phyloP scores from a whole-genome alignment of 163 green algal genomes.

The Smithsoniella earleae region DNA sequence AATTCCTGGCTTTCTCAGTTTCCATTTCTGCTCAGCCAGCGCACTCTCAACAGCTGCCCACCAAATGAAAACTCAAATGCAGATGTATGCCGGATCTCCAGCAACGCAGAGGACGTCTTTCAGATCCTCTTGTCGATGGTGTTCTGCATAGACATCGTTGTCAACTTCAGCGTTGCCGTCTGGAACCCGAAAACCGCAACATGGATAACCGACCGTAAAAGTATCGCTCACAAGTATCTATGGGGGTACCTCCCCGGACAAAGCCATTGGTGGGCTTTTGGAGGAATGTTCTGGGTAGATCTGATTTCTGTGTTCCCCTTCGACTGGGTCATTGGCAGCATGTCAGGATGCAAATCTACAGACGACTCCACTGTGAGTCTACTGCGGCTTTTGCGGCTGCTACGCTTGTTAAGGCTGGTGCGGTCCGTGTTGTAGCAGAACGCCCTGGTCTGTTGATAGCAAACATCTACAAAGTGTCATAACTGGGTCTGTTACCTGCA shows the following conservation, averaged over 20 bases:
- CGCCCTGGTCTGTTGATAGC: too few relatives aligned
- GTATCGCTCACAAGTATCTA: background rate
- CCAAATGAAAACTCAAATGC: too few relatives aligned
- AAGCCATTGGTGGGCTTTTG: background rate
- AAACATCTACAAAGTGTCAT: too few relatives aligned
- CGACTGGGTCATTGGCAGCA: constrained; percentile 8
- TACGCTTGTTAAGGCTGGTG: constrained; percentile 7
- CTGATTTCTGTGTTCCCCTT: constrained; percentile 18
- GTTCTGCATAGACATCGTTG: constrained; percentile 12
- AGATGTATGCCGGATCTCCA: background rate
- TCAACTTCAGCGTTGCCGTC: constrained; percentile 26
- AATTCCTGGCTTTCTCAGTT: background rate
- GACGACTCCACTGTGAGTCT: background rate
- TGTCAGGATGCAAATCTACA: background rate
- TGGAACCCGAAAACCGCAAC: background rate
- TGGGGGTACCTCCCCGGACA: background rate
- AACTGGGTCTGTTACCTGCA: background rate
- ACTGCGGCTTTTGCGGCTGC: constrained; percentile 1
- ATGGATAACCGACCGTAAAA: background rate
- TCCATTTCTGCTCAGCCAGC: too few relatives aligned
- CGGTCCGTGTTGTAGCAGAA: too few relatives aligned
- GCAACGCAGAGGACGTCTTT: background rate
- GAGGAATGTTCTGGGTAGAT: constrained; percentile 20
- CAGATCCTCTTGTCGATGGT: constrained; percentile 13
- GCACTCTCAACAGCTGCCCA: background rate